Percentiles rank a stretch among this genome's conserved stretches.
Conservation (phyloP, 345 rosid species). For the sweet orange (Citrus sinensis) region DNA sequence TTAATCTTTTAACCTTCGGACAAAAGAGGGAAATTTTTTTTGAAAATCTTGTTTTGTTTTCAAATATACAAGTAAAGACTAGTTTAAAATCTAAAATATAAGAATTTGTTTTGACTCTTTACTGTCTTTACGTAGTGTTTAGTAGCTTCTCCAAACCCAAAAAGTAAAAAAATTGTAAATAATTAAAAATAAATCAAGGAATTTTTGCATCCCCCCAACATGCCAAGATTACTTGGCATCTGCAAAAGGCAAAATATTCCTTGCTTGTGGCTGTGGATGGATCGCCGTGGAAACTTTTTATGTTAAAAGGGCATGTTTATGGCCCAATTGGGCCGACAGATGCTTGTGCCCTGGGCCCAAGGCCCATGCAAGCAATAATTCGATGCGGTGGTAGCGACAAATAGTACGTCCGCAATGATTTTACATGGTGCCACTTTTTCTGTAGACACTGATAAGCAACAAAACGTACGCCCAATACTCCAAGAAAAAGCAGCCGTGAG, state of each 20-base stretch:
- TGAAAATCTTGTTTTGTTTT: too few species aligned
- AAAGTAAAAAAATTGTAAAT: background rate
- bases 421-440: too few species aligned
- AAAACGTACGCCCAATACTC: background rate
- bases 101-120: too few species aligned
- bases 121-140: too few species aligned
- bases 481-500: slow-evolving; percentile 3
- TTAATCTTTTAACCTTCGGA: too few species aligned
- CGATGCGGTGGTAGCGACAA: background rate
- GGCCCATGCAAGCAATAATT: background rate
- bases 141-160: background rate
- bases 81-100: too few species aligned
- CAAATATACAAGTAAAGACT: too few species aligned
- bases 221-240: background rate
- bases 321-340: background rate
- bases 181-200: background rate
- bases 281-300: background rate
- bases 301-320: background rate
- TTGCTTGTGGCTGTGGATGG: background rate
- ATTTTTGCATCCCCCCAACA: background rate
- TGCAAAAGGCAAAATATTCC: background rate
- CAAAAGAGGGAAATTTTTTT: too few species aligned
- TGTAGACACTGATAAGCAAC: background rate
- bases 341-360: background rate
- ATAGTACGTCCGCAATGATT: background rate